Percentiles rank a stretch among this genome's conserved stretches.
phyloP scores from a whole-genome alignment of 202 grass and related monocot species.

The Alloteropsis angusta region DNA sequence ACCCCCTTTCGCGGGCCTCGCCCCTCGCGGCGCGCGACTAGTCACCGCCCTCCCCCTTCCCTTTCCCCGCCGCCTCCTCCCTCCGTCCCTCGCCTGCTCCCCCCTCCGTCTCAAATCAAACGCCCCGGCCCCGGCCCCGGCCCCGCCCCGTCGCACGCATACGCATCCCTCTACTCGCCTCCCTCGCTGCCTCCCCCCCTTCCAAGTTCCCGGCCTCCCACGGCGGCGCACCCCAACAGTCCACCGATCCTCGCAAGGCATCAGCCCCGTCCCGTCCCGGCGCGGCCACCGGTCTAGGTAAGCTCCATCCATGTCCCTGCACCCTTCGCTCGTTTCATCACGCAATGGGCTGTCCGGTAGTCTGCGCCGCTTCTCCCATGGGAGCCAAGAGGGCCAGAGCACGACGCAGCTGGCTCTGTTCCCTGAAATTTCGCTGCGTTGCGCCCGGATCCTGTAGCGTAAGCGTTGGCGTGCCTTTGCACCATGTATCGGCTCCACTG shows the following conservation, averaged over 20 bases:
- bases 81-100: not conserved
- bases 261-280: not conserved
- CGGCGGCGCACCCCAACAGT: not conserved
- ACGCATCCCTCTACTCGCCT: not conserved
- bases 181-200: not conserved
- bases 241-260: not conserved
- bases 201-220: not conserved
- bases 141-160: not conserved
- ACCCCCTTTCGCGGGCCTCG: not conserved
- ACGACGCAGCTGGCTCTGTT: not conserved
- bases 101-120: slow-evolving; percentile 11
- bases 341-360: not conserved
- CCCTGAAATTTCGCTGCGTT: not conserved
- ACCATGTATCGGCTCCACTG: not conserved
- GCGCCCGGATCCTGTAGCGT: not conserved
- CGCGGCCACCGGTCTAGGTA: slow-evolving; percentile 6
- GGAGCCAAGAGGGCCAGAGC: not conserved
- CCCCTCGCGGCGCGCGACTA: not conserved
- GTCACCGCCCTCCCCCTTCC: not conserved
- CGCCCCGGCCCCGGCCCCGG: not conserved
- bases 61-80: not conserved
- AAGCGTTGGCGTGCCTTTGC: not conserved
- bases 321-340: not conserved
- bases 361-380: not conserved
- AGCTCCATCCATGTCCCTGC: not conserved